Percentiles rank a stretch among this genome's conserved stretches.
phyloP scores from a whole-genome alignment of 2,329 filamentous ascomycete genomes.

The Neonectria coccinea region DNA sequence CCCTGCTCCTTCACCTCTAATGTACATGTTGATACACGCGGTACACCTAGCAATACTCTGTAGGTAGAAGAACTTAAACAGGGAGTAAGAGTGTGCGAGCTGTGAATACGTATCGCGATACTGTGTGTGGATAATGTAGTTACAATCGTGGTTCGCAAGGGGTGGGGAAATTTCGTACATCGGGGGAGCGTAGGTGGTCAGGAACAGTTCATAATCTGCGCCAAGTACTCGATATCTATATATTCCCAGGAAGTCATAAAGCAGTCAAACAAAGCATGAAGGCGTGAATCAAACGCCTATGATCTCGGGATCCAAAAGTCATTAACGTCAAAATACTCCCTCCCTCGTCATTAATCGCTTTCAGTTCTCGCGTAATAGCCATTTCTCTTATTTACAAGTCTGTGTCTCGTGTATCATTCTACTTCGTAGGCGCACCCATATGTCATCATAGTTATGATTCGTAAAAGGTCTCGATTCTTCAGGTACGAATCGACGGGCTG shows the following conservation, averaged over 20 bases:
- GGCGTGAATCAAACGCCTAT: background rate
- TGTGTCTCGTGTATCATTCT: slow-evolving; percentile 14
- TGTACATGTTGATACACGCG: no score
- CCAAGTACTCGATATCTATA: slow-evolving; percentile 7
- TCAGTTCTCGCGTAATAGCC: background rate
- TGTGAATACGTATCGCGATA: background rate
- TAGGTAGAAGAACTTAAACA: background rate
- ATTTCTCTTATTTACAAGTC: slow-evolving; percentile 12
- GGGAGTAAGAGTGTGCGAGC: background rate
- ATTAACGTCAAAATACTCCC: slow-evolving; percentile 5
- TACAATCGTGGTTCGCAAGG: background rate
- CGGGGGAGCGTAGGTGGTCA: background rate
- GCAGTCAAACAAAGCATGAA: background rate
- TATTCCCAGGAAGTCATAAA: slow-evolving; percentile 4
- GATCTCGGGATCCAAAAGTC: background rate
- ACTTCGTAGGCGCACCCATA: background rate
- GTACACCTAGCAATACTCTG: no score
- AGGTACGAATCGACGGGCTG: slow-evolving; percentile 41
- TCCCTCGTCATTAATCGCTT: background rate
- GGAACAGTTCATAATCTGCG: slow-evolving; percentile 9
- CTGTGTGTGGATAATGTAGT: background rate
- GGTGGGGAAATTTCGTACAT: background rate
- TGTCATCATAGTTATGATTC: background rate
- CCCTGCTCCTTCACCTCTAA: no score
- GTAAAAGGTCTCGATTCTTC: background rate